These are phyloP conservation scores for Didymella exigua DNA, from an alignment of 2,329 filamentous ascomycete genomes.

Conservation along the genomic window DNA sequence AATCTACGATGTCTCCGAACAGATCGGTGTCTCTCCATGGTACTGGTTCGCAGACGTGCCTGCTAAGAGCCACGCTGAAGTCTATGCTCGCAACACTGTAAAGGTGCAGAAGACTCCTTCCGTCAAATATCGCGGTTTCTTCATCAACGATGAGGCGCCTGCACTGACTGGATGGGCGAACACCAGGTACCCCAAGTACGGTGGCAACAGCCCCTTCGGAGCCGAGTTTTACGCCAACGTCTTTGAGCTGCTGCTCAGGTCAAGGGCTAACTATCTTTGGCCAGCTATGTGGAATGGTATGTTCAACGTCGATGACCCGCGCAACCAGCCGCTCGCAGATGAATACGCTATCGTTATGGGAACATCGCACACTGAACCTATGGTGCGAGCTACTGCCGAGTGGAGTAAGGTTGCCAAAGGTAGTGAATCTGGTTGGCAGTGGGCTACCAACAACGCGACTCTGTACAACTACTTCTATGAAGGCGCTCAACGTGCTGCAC, in stretches of 20 bases:
- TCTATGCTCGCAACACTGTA: slow-evolving; percentile 61
- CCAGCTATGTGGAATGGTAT: slow-evolving; percentile 73
- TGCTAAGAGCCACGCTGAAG: slow-evolving; percentile 55
- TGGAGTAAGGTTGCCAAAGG: slow-evolving; percentile 59
- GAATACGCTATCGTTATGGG: slow-evolving; percentile 77
- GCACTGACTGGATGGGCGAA: slow-evolving; percentile 70
- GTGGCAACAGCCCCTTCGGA: slow-evolving; percentile 54
- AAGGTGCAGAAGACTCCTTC: slow-evolving; percentile 65
- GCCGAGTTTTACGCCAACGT: slow-evolving; percentile 71
- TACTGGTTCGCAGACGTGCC: slow-evolving; percentile 71
- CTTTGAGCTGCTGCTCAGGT: slow-evolving; percentile 72
- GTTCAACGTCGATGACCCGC: slow-evolving; percentile 73
- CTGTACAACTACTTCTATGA: slow-evolving; percentile 72
- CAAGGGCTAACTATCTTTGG: slow-evolving; percentile 77
- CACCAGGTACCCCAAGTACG: slow-evolving; percentile 56
- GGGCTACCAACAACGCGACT: slow-evolving; percentile 70
- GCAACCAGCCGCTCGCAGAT: slow-evolving; percentile 71
- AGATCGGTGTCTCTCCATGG: slow-evolving; percentile 75
- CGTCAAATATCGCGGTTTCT: slow-evolving; percentile 72
- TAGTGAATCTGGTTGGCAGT: slow-evolving; percentile 63
- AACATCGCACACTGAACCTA: slow-evolving; percentile 74
- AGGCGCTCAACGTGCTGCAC: slow-evolving; percentile 67
- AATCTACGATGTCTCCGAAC: slow-evolving; percentile 72
- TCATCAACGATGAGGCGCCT: slow-evolving; percentile 73
- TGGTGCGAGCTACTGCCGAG: slow-evolving; percentile 64